Conservation (phyloP, 2,329 filamentous ascomycete genomes). For the Xylogone sp. region DNA sequence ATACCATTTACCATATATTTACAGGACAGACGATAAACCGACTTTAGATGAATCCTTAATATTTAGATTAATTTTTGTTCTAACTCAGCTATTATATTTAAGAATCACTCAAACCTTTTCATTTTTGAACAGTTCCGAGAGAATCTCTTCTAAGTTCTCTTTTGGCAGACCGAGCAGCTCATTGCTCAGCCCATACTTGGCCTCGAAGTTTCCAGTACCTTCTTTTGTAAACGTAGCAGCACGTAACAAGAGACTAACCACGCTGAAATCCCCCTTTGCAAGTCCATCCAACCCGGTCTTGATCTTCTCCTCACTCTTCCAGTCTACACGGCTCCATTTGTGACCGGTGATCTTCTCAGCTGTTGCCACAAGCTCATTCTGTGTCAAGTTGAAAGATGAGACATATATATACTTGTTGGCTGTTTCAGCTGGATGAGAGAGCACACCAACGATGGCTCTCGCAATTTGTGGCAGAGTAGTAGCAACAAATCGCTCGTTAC, state of each 20-base stretch:
- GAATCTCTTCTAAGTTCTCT: constrained; percentile 27
- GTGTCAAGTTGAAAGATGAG: constrained; percentile 28
- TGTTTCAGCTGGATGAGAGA: constrained; percentile 30
- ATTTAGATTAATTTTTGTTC: neutral
- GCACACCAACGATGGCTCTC: constrained; percentile 26
- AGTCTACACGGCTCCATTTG: constrained; percentile 23
- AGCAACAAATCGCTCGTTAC: constrained; percentile 24
- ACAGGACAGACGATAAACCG: neutral
- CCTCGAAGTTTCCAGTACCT: constrained; percentile 20
- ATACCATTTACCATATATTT: too few relatives aligned
- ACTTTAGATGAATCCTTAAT: neutral
- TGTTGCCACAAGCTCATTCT: constrained; percentile 29
- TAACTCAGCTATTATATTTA: neutral
- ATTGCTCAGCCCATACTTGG: constrained; percentile 23
- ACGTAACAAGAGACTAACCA: constrained; percentile 11
- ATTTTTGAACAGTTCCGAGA: constrained; percentile 7
- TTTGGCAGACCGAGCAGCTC: constrained; percentile 21
- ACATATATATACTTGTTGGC: constrained; percentile 29
- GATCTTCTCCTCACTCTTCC: constrained; percentile 16
- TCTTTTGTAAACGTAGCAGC: constrained; percentile 29
- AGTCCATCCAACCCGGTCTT: constrained; percentile 10
- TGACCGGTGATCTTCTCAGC: constrained; percentile 25
- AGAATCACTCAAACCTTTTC: neutral
- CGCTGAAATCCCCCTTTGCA: constrained; percentile 19
- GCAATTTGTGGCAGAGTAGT: constrained; percentile 28